phyloP scores from a whole-genome alignment of 495 filamentous ascomycete genomes.

The Penicillium herquei region DNA sequence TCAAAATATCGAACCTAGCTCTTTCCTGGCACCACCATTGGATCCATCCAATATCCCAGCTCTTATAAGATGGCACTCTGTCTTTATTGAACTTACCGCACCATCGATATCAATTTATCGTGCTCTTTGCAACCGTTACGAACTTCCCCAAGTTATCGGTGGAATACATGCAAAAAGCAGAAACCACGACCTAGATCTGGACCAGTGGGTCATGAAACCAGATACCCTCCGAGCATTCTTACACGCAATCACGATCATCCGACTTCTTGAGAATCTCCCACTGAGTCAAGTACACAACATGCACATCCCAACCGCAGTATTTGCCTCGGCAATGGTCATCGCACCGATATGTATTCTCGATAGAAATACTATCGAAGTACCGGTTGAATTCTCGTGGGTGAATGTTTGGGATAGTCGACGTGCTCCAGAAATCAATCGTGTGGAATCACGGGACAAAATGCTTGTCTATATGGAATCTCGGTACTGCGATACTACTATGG shows the following conservation, averaged over 20 bases:
- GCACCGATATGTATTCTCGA: slow-evolving; percentile 8
- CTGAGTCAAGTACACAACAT: slow-evolving; percentile 10
- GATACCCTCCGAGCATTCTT: slow-evolving; percentile 9
- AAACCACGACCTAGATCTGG: neutral
- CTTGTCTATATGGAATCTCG: too few species aligned
- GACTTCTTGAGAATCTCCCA: slow-evolving; percentile 14
- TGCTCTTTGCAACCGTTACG: slow-evolving; percentile 5
- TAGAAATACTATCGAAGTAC: slow-evolving; percentile 2
- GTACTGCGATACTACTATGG: neutral
- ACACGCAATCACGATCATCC: slow-evolving; percentile 9
- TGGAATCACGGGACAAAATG: too few species aligned
- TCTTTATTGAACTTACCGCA: slow-evolving; percentile 12
- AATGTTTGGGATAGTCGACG: slow-evolving; percentile 2
- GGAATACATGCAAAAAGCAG: slow-evolving; percentile 7
- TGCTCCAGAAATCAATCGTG: neutral
- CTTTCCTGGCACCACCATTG: neutral
- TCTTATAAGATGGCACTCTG: slow-evolving; percentile 16
- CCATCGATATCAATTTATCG: slow-evolving; percentile 10
- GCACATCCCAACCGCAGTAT: slow-evolving; percentile 16
- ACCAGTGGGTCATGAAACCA: neutral
- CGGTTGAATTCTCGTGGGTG: neutral
- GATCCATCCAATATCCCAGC: slow-evolving; percentile 4
- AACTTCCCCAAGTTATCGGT: slow-evolving; percentile 6
- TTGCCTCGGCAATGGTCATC: slow-evolving; percentile 15
- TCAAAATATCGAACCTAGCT: slow-evolving; percentile 1